Evolutionary conservation across 805 yeast species (phyloP).

Genomic region (Metschnikowia colocasiae): DNA sequence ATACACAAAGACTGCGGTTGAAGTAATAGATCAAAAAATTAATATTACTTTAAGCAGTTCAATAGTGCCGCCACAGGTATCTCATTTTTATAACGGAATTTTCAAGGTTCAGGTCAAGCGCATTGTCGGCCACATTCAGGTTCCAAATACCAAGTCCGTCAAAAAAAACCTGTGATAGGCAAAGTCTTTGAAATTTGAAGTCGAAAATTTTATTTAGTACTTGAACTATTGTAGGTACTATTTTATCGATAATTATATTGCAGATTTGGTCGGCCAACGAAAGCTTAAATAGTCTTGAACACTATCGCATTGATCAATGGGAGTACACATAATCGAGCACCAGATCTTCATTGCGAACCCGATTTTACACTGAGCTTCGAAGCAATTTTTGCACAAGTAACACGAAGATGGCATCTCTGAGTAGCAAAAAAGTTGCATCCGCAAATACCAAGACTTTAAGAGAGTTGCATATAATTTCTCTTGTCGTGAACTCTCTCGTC

Average conservation of each 20-base stretch:
- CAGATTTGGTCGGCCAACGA: not conserved
- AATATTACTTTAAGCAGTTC: constrained; percentile 23
- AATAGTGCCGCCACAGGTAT: constrained; percentile 12
- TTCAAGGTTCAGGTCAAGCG: constrained; percentile 19
- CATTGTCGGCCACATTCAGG: constrained; percentile 22
- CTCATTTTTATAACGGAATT: constrained; percentile 18
- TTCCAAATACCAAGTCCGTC: constrained; percentile 17
- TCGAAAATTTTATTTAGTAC: not conserved
- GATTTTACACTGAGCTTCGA: not conserved
- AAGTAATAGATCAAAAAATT: constrained; percentile 42
- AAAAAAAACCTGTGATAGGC: constrained; percentile 15
- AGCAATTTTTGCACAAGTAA: not conserved
- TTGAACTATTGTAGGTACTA: not conserved
- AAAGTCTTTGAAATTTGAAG: not conserved
- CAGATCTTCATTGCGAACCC: not conserved
- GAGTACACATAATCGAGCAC: not conserved
- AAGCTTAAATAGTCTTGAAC: not conserved
- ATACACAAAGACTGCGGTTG: constrained; percentile 38
- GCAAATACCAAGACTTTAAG: constrained; percentile 36
- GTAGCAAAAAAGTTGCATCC: constrained; percentile 51
- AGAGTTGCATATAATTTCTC: constrained; percentile 36
- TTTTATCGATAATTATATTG: not conserved
- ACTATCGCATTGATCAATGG: not conserved
- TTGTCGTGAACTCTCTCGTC: constrained; percentile 14
- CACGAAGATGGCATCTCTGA: constrained; percentile 51